Evolutionary conservation across 2,329 filamentous ascomycete species (phyloP).

Genomic region (Metarhizium sp.): DNA sequence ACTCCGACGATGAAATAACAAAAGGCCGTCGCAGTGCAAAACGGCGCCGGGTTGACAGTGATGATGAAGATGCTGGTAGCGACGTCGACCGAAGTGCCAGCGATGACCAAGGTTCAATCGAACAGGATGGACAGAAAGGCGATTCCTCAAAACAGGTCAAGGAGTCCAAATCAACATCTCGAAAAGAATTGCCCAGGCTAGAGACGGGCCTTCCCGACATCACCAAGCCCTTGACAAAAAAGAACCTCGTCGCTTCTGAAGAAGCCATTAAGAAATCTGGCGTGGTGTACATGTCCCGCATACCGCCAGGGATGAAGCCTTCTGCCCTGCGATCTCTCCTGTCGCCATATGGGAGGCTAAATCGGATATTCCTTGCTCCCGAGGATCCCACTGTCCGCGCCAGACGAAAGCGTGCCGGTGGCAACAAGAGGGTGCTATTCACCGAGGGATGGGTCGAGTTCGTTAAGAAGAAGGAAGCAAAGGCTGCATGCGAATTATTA

Average conservation of each 20-base stretch:
- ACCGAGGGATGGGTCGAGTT: constrained; percentile 87
- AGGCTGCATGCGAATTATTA: constrained; percentile 63
- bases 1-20: constrained; percentile 60
- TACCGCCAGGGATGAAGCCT: constrained; percentile 85
- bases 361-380: constrained; percentile 70
- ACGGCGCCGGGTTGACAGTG: constrained; percentile 47
- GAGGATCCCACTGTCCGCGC: constrained; percentile 60
- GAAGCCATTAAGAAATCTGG: constrained; percentile 63
- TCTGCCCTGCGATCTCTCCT: constrained; percentile 66
- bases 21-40: constrained; percentile 57
- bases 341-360: constrained; percentile 64
- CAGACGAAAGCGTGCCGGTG: constrained; percentile 59
- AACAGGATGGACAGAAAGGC: neutral
- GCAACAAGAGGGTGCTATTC: constrained; percentile 76
- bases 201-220: constrained; percentile 34
- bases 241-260: constrained; percentile 57
- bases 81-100: constrained; percentile 24
- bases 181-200: constrained; percentile 15
- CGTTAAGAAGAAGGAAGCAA: constrained; percentile 63
- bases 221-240: constrained; percentile 49
- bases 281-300: constrained; percentile 73
- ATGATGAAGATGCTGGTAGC: constrained; percentile 26
- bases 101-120: constrained; percentile 11
- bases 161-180: constrained; percentile 11
- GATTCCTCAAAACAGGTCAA: constrained; percentile 13